Base-by-base conservation (phyloP, 2,329 filamentous ascomycete species). In the Hypoxylon sp. region DNA sequence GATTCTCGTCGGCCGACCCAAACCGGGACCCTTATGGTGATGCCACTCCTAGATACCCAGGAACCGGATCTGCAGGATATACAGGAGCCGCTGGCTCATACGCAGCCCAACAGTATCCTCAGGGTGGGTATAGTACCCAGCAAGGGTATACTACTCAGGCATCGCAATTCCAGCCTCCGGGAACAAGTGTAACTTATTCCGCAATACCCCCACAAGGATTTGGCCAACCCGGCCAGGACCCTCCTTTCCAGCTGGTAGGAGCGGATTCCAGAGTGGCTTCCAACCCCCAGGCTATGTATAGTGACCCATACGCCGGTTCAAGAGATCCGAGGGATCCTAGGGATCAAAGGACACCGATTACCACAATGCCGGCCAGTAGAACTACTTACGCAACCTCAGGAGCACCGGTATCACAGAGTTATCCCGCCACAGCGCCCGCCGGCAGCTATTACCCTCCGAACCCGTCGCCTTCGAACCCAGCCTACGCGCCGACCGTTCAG, bases 51-150 rank as follows among this genome's bases (percentile, higher is more conserved):
- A 84, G 83, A 76, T 87, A 87, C 74, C 84, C 85, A 73, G 84
- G 84, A 76, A 83, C 81, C 65, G 83, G 84, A 68, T 79, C 82
- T 39, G 81, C 81, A 50, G 84, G 84, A 72, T 87, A 86, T 73
- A 85, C 79, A 46, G 83, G 84, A 68, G 83, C 83, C 58, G 75
- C 82, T 65, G 78, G 76, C 70, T 72, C 78, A 42, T 83, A 81
- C 67, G 71, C 70, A 46, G 60, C 55, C 19, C 77, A 77, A 39
- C 74, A 75, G 54, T 79, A 78, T 73, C 72, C 71, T 67, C 78
- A 76, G 68, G 73, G 73, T 74, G 72, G 75, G 68, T 78, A 78
- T 71, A 71, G 70, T 70, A 63, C 69, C 47, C 74, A 74, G 17
- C 73, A 71, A 42, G 74, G 73, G 48, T 78, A 77, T 65, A 68